Percentiles rank a stretch among this genome's conserved stretches.
These are phyloP conservation scores for Magnusiomyces ingens DNA, from an alignment of 1,139 yeast species.

Conservation along the genomic window DNA sequence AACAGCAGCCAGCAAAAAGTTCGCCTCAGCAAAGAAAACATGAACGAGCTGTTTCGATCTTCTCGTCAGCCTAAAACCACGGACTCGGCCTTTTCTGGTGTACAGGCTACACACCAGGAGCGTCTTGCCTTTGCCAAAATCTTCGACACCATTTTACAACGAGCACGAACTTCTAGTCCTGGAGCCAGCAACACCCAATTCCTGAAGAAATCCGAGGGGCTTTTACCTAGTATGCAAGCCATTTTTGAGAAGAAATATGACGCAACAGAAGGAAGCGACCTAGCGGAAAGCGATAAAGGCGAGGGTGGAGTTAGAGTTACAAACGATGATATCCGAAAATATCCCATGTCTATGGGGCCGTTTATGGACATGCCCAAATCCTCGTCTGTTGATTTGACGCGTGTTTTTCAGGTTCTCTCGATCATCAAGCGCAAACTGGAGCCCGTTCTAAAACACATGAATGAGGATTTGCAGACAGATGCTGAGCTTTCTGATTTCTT, in stretches of 20 bases:
- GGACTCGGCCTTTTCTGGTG: slow-evolving; percentile 9
- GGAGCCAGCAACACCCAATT: not conserved
- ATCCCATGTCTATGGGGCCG: slow-evolving; percentile 21
- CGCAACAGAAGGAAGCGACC: not conserved
- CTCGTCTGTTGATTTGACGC: slow-evolving; percentile 1
- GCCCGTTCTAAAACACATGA: slow-evolving; percentile 25
- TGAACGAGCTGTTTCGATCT: slow-evolving; percentile 8
- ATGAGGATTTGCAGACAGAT: slow-evolving; percentile 24
- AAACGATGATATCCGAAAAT: slow-evolving; percentile 20
- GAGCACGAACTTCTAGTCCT: slow-evolving; percentile 8
- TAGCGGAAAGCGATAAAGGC: not conserved
- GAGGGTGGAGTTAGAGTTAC: slow-evolving; percentile 21
- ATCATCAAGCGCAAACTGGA: slow-evolving; percentile 15
- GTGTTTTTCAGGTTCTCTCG: slow-evolving; percentile 8
- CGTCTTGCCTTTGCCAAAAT: slow-evolving; percentile 23
- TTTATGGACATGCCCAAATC: slow-evolving; percentile 11
- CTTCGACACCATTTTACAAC: slow-evolving; percentile 23
- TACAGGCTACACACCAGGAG: slow-evolving; percentile 23
- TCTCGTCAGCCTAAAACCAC: slow-evolving; percentile 9
- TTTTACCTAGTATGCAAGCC: slow-evolving; percentile 21
- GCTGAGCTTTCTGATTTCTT: slow-evolving; percentile 25
- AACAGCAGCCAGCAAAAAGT: no score
- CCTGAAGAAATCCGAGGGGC: slow-evolving; percentile 5
- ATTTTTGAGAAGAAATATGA: slow-evolving; percentile 19
- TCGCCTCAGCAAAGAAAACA: not conserved